These are phyloP conservation scores for Tetraselmis chui DNA, from an alignment of 139 green algal genomes.

Conservation along the genomic window DNA sequence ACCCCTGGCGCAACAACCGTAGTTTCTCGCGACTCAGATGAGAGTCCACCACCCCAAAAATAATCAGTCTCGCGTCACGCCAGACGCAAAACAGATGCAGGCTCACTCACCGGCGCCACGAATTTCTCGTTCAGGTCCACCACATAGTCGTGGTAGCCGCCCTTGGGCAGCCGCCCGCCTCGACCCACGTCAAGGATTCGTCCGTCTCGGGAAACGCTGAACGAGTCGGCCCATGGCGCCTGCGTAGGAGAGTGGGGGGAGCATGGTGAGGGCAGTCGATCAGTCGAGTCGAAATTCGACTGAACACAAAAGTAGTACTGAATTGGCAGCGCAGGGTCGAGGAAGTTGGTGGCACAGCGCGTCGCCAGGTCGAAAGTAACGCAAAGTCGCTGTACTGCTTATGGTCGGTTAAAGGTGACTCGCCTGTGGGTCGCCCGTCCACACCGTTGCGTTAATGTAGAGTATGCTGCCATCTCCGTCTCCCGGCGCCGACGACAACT, in stretches of 20 bases:
- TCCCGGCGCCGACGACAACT: background rate
- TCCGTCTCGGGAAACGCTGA: background rate
- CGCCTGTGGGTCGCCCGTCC: background rate
- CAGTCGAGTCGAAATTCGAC: no score
- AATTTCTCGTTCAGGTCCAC: background rate
- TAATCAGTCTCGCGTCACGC: no score
- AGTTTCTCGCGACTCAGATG: no score
- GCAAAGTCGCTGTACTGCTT: no score
- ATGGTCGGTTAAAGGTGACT: no score
- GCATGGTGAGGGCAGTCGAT: no score
- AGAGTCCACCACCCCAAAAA: no score
- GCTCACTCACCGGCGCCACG: background rate
- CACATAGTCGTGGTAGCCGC: background rate
- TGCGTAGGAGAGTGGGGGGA: no score
- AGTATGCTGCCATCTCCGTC: background rate
- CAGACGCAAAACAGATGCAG: background rate
- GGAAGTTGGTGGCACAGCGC: no score
- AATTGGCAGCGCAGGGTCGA: no score
- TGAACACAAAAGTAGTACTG: no score
- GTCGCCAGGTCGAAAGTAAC: no score
- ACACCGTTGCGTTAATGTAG: background rate
- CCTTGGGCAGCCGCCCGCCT: background rate
- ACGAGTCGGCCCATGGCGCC: background rate
- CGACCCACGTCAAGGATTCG: background rate
- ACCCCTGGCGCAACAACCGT: constrained; percentile 31